Conservation (phyloP, 176 grass and related monocot genomes). For the Eleusine indica region DNA sequence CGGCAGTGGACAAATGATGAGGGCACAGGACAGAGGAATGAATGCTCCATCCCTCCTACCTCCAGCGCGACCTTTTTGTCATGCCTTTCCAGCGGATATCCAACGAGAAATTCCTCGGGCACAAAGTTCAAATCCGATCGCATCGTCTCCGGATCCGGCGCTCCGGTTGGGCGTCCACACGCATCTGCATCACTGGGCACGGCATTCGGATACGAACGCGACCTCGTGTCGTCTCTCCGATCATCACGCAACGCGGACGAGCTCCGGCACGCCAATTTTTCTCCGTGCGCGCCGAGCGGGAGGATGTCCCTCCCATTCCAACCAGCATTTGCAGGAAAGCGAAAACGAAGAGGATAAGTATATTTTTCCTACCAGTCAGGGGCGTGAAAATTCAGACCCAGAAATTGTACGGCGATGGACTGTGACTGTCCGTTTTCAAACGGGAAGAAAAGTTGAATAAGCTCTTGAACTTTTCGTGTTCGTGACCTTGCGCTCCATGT, state of each 20-base stretch:
- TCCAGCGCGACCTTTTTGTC: conserved; percentile 19
- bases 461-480: not conserved
- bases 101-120: not conserved
- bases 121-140: not conserved
- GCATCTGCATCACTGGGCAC: not conserved
- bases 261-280: too few relatives aligned
- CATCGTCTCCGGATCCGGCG: not conserved
- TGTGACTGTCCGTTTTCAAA: not conserved
- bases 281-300: not conserved
- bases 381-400: not conserved
- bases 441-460: not conserved
- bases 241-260: not conserved
- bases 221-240: not conserved
- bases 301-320: not conserved
- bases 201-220: not conserved
- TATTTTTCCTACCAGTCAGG: not conserved
- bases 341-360: not conserved
- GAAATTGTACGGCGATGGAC: not conserved
- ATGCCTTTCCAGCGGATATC: conserved; percentile 1
- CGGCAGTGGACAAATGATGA: conserved; percentile 10
- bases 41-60: not conserved
- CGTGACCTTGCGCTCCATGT: not conserved
- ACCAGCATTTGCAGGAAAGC: not conserved
- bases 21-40: not conserved
- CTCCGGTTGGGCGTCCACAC: not conserved